Evolutionary conservation across 306 rosid genomes (phyloP), one percentile per base, ranked within the genome.

Genomic region (Fagus crenata): DNA sequence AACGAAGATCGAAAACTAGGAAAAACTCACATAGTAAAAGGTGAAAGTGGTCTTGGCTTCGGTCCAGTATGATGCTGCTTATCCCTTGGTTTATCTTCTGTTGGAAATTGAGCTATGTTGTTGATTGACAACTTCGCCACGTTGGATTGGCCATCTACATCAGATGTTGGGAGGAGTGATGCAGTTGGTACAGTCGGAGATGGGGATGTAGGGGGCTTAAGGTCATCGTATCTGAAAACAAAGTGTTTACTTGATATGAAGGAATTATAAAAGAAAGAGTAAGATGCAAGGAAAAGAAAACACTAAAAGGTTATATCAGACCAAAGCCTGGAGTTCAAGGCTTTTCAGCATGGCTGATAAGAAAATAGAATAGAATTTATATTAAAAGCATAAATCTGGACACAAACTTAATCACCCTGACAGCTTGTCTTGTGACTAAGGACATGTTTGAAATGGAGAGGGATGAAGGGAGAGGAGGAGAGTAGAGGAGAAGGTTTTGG

Each of bases 191-290:
- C 82, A 85, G 42, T 87, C 14, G 97, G 96, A 87, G 93, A 84
- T 49, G 98, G 97, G 71, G 95, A 88, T 63, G 91, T 72, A 28
- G 98, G 93, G 73, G 97, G 97, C 92, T 93, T 93, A 18, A 93
- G 82, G 78, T 89, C 87, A 67, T 88, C 81, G 39, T 93, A 91
- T 59, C 98, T 93, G 78, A 79, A 85, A 72, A 49, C 18, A 65
- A 4, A 73, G 37, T 63, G 60, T 54, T 75, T 60, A 75, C 33
- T 67, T 55, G 72, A 58, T 31, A 60, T 43, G 75, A 40, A 58
- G 60, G 68, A 36, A 55, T 63, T 3, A 35, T 63, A 33, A 2
- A 35, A 63, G 13, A 63, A 63, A 35, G 43, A 63, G 15, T 4
- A 41, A 43, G 42, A 54, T 28, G 71, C 18, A 65, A 51, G 61